Percentiles rank a stretch among this genome's conserved stretches.
These are phyloP conservation scores for Neurospora tetrasperma DNA, from an alignment of 495 filamentous ascomycete species.

Conservation along the genomic window DNA sequence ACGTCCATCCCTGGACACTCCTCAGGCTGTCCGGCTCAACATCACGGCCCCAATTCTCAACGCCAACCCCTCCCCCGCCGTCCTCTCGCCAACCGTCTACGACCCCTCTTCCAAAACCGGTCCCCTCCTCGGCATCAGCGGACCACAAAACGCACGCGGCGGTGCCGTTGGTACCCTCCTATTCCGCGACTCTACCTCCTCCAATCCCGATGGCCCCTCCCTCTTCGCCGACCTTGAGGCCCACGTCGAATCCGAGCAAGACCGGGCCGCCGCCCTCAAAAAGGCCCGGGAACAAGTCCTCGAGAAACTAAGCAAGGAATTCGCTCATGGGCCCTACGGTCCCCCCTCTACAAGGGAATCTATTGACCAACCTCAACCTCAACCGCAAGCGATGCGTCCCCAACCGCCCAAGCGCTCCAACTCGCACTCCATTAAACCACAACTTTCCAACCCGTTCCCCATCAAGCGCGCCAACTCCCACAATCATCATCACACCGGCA, in stretches of 20 bases:
- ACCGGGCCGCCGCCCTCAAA: slow-evolving; percentile 30
- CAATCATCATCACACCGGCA: background rate
- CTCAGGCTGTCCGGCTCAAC: slow-evolving; percentile 3
- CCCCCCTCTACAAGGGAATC: background rate
- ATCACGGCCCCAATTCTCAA: slow-evolving; percentile 42
- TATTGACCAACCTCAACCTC: background rate
- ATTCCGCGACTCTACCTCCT: background rate
- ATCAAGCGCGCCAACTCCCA: background rate
- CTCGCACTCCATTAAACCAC: background rate
- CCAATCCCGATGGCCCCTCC: slow-evolving; percentile 29
- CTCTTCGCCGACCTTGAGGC: slow-evolving; percentile 29
- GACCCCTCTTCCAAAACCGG: slow-evolving; percentile 30
- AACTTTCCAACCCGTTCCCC: background rate
- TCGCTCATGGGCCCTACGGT: slow-evolving; percentile 4
- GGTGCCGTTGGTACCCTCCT: background rate
- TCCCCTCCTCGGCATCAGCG: slow-evolving; percentile 8
- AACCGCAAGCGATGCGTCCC: background rate
- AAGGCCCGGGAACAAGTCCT: slow-evolving; percentile 37
- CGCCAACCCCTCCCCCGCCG: slow-evolving; percentile 29
- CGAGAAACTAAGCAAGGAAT: slow-evolving; percentile 35
- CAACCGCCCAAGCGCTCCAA: background rate
- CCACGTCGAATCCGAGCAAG: slow-evolving; percentile 32
- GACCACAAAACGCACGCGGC: background rate
- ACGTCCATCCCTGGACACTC: background rate
- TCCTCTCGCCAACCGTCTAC: slow-evolving; percentile 37